Evolutionary conservation across 1,139 yeast species (phyloP), one percentile per base, ranked within the genome.

Genomic region (Magnusiomyces magnusii): DNA sequence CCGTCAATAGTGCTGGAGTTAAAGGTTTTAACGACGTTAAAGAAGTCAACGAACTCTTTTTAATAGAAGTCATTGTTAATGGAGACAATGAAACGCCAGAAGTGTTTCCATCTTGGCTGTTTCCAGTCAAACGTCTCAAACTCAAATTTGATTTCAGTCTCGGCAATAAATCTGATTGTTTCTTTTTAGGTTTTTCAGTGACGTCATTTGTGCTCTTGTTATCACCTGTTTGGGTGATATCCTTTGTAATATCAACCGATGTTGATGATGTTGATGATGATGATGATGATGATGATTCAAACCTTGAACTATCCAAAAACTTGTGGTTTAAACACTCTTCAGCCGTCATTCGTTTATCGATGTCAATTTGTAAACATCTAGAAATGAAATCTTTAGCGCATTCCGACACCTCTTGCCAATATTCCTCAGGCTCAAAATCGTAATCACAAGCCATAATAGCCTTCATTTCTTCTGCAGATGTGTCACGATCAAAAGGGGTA

Each of bases 401-500:
- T 2, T 71, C 69, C 17, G 84, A 78, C n/a, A 82, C 76, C 58
- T 78, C 78, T 50, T 72, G 74, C 85, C 87, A 84, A 68, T 82
- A 81, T 65, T 80, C 83, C 19, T 75, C 76, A 2, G 87, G 87
- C 58, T 80, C 88, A 65, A 83, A 84, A 58, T 77, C 75, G 65
- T 78, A 85, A 62, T 86, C 87, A 9, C 80, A 83, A 5, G 71
- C 73, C 25, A 68, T 61, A 36, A 87, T 86, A 25, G 90, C 88
- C 57, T 81, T 79, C 67, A 79, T 78, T 24, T 90, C 88, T 67
- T 86, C 92, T 0, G 80, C 80, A 55, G 85, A 86, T 3, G 84
- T 80, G 60, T 86, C 93, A 63, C 92, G 81, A 66, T 87, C 93
- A 71, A 87, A 87, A 0, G 95, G 95, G 72, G 87, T 83, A 67